Evolutionary conservation across 192 early-diverging fungal genomes (phyloP), one percentile per base, ranked within the genome.

Genomic region (Podila epicladia): DNA sequence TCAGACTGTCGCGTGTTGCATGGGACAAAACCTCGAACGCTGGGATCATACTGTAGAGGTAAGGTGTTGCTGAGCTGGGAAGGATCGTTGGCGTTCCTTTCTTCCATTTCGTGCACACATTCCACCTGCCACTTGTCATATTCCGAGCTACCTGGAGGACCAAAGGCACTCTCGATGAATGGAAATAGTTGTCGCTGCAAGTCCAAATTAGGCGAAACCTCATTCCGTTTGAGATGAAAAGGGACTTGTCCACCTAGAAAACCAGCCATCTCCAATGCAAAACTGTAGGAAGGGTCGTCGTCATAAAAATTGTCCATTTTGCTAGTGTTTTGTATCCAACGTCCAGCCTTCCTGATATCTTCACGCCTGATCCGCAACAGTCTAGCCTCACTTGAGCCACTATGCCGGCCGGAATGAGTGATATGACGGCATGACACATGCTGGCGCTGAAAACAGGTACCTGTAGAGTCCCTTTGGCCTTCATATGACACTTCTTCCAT

Each of bases 191-290:
- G 62, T 37, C 35, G 62, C n/a, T 63, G 33, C 37, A 63, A 22
- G 32, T 24, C 61, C 61, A 62, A 62, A 15, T 4, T 37, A 19
- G 61, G 61, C 8, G 33, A 20, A 4, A 37, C 19, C 31, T 62
- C 61, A 33, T 62, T 62, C 61, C 33, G 61, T 20, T 38, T 62
- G 33, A 62, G 61, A 33, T 62, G 61, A 35, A 62, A 62, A 9
- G 61, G 61, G n/a, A 62, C 31, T 17, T 33, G 28, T 35, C 61
- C 61, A 33, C 61, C 61, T 5, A 62, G 61, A 32, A n/a, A 62
- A 4, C 61, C 61, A 7, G 61, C 61, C 61, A 62, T 62, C 31
- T 37, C 28, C 11, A 38, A 4, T 11, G 31, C 61, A 19, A 38
- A 33, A 37, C 11, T 20, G 55, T 26, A 19, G 7, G 20, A 19